These are phyloP conservation scores for Macrocybe gigantea DNA, from an alignment of 768 basidiomycete genomes.

Conservation along the genomic window DNA sequence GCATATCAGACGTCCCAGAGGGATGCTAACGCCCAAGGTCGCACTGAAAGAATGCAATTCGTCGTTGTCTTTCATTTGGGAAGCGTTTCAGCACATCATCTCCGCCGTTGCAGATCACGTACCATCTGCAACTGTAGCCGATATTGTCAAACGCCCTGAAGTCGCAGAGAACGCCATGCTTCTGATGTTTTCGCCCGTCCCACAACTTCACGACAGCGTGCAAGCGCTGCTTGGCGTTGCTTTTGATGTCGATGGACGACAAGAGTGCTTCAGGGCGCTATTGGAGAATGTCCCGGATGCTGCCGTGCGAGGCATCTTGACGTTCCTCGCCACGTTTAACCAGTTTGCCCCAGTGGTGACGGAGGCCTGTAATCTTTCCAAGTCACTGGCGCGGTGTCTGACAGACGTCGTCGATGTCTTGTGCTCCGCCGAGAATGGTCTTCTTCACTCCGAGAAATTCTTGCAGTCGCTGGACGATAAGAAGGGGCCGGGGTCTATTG, in stretches of 20 bases:
- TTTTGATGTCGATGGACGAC: slow-evolving; percentile 84
- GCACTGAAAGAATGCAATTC: slow-evolving; percentile 56
- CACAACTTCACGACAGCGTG: slow-evolving; percentile 66
- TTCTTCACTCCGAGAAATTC: slow-evolving; percentile 55
- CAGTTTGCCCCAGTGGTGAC: slow-evolving; percentile 56
- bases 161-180: slow-evolving; percentile 55
- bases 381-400: slow-evolving; percentile 85
- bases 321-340: slow-evolving; percentile 63
- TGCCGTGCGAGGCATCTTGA: slow-evolving; percentile 64
- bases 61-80: slow-evolving; percentile 49
- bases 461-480: slow-evolving; percentile 35
- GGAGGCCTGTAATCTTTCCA: slow-evolving; percentile 87
- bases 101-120: slow-evolving; percentile 62
- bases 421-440: slow-evolving; percentile 65
- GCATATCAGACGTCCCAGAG: slow-evolving; percentile 16
- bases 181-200: slow-evolving; percentile 80
- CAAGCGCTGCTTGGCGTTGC: slow-evolving; percentile 80
- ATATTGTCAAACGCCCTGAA: slow-evolving; percentile 49
- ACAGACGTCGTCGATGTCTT: slow-evolving; percentile 90
- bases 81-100: slow-evolving; percentile 57
- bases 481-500: slow-evolving; percentile 38
- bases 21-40: slow-evolving; percentile 13
- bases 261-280: slow-evolving; percentile 81
- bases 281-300: slow-evolving; percentile 60
- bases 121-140: slow-evolving; percentile 41